phyloP scores from a whole-genome alignment of 2,329 filamentous ascomycete species.

The Rachicladosporium sp. region DNA sequence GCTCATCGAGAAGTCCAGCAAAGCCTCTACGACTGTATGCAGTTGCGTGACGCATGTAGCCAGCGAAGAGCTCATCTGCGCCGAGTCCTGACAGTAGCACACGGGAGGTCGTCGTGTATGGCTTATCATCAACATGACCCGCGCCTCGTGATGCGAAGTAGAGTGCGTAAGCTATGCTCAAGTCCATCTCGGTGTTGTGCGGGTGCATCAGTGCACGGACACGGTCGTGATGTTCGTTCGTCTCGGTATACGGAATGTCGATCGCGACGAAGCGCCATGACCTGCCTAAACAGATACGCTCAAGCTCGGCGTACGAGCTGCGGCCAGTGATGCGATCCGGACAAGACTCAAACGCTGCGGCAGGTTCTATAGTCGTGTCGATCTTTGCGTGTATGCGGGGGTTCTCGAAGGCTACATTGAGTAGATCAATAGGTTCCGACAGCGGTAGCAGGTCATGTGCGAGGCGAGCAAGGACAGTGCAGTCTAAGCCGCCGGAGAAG shows the following conservation, averaged over 20 bases:
- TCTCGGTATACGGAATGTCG: slow-evolving; percentile 71
- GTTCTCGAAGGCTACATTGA: slow-evolving; percentile 97
- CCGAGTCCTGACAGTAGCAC: slow-evolving; percentile 86
- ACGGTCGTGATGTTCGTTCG: slow-evolving; percentile 51
- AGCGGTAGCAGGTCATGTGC: slow-evolving; percentile 61
- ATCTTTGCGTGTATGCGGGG: slow-evolving; percentile 46
- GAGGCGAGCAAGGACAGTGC: slow-evolving; percentile 72
- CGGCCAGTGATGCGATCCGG: slow-evolving; percentile 84
- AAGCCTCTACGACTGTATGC: slow-evolving; percentile 63
- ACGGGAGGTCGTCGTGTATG: slow-evolving; percentile 59
- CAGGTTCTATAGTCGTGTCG: slow-evolving; percentile 15
- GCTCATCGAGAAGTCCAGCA: slow-evolving; percentile 61
- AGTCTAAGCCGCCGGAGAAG: slow-evolving; percentile 91
- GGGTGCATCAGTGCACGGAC: slow-evolving; percentile 74
- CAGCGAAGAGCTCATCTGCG: slow-evolving; percentile 91
- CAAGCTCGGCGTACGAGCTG: slow-evolving; percentile 64
- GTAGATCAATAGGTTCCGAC: slow-evolving; percentile 63
- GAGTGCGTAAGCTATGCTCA: slow-evolving; percentile 86
- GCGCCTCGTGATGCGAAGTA: slow-evolving; percentile 80
- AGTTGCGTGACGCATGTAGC: slow-evolving; percentile 72
- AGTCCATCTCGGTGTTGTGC: slow-evolving; percentile 96
- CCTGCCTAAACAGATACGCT: slow-evolving; percentile 53
- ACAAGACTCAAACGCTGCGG: slow-evolving; percentile 60
- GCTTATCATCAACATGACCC: slow-evolving; percentile 18
- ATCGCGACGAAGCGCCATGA: slow-evolving; percentile 76